These are phyloP conservation scores for Neofusicoccum parvum DNA, from an alignment of 2,329 filamentous ascomycete genomes.

Conservation along the genomic window DNA sequence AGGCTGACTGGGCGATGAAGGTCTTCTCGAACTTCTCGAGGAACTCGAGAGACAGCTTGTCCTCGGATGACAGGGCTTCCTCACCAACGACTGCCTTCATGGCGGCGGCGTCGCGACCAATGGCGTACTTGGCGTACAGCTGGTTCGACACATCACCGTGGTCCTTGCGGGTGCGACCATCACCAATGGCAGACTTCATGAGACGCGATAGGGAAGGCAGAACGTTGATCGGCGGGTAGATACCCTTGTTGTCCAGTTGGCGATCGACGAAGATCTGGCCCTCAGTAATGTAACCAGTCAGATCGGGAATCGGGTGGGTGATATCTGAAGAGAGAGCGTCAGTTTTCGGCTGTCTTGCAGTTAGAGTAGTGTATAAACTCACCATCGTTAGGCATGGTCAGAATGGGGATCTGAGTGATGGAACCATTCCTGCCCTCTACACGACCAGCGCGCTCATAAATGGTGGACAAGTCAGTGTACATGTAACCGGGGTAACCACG, in stretches of 20 bases:
- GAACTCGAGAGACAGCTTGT: constrained; percentile 97
- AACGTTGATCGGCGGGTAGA: constrained; percentile 99
- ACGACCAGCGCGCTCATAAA: constrained; percentile 98
- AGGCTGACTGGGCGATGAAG: constrained; percentile 89
- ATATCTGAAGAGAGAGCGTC: constrained; percentile 63
- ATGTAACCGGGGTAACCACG: constrained; percentile 99
- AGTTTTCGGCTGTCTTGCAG: background rate
- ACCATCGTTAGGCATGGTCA: constrained; percentile 99
- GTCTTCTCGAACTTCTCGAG: constrained; percentile 96
- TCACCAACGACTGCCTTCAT: constrained; percentile 99
- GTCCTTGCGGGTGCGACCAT: constrained; percentile 94
- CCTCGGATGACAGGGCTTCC: constrained; percentile 91
- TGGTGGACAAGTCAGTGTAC: constrained; percentile 99
- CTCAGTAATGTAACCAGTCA: constrained; percentile 99
- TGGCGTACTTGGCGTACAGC: constrained; percentile 99
- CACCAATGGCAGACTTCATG: constrained; percentile 99
- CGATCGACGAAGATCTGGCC: constrained; percentile 98
- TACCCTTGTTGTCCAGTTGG: constrained; percentile 89
- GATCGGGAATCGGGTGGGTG: constrained; percentile 96
- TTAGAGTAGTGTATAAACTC: constrained; percentile 26
- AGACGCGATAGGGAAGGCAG: constrained; percentile 96
- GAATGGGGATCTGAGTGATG: constrained; percentile 97
- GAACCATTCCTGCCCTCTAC: constrained; percentile 95
- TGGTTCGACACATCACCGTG: constrained; percentile 99
- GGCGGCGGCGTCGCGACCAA: constrained; percentile 94